Conservation (phyloP, 2,329 filamentous ascomycete genomes). For the Elsinoe necatrix region DNA sequence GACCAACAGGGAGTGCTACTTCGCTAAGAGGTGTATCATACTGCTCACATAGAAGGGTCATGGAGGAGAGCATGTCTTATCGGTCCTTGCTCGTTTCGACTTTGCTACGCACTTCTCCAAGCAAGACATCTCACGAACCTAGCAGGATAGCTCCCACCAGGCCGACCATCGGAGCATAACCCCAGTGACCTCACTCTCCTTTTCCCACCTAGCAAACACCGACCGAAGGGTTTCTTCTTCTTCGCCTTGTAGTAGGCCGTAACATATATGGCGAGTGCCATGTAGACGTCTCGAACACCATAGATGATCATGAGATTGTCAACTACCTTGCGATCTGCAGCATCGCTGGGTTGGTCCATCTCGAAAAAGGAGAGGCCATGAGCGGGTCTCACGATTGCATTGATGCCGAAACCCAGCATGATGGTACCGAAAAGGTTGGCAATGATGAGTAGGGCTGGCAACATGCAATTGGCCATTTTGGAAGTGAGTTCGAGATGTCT, state of each 20-base stretch:
- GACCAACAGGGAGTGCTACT: not conserved
- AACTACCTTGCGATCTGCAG: conserved; percentile 32
- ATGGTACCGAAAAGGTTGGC: conserved; percentile 24
- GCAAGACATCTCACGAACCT: conserved; percentile 7
- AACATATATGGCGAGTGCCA: conserved; percentile 35
- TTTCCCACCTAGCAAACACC: conserved; percentile 38
- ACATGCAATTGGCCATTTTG: not conserved
- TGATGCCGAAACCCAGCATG: conserved; percentile 33
- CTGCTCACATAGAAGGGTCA: not conserved
- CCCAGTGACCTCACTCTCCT: conserved; percentile 44
- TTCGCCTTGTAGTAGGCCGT: conserved; percentile 33
- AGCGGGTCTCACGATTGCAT: conserved; percentile 33
- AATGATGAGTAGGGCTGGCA: not conserved
- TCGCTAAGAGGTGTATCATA: not conserved
- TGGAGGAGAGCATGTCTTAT: not conserved
- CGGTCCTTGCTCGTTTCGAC: not conserved
- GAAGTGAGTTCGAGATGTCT: not conserved
- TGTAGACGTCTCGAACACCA: conserved; percentile 44
- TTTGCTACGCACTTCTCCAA: not conserved
- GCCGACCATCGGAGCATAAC: conserved; percentile 37
- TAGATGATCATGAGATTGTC: conserved; percentile 41
- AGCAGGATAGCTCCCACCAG: conserved; percentile 26
- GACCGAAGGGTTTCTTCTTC: conserved; percentile 34
- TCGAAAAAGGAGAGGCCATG: conserved; percentile 33
- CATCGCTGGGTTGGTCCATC: conserved; percentile 26